phyloP scores from a whole-genome alignment of 371 early-diverging fungal species.

The Dinochytrium kinnereticum region DNA sequence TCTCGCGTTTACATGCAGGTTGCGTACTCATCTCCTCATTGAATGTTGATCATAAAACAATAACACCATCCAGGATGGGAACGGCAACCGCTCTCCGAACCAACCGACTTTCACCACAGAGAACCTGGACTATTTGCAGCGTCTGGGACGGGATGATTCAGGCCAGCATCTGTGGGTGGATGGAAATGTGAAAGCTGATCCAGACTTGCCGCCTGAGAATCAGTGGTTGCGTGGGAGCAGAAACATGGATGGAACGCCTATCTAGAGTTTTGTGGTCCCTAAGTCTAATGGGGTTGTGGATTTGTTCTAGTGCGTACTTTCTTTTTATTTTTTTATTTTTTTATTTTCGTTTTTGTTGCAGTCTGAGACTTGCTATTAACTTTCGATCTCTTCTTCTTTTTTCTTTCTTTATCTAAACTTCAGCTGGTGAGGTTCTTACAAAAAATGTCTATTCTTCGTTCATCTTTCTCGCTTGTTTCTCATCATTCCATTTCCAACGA shows the following conservation, averaged over 20 bases:
- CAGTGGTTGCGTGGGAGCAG: conserved; percentile 8
- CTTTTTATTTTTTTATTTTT: background rate
- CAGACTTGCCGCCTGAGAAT: background rate
- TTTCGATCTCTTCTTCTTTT: background rate
- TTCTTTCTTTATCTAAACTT: background rate
- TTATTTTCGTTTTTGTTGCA: no score
- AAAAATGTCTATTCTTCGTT: no score
- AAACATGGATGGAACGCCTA: conserved; percentile 6
- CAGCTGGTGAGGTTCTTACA: background rate
- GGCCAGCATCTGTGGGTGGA: conserved; percentile 3
- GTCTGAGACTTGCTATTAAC: background rate
- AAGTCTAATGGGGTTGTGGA: conserved; percentile 21
- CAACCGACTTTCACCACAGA: background rate
- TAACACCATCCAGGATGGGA: background rate
- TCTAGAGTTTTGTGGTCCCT: conserved; percentile 15
- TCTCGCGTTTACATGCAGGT: conserved; percentile 10
- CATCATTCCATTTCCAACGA: background rate
- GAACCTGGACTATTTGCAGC: conserved; percentile 15
- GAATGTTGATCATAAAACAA: no score
- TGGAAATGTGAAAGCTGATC: background rate
- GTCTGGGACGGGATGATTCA: background rate
- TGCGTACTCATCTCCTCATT: background rate
- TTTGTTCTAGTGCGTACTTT: conserved; percentile 14
- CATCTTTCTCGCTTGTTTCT: no score
- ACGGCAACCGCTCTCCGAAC: background rate